These are phyloP conservation scores for Coemansia sp. DNA, from an alignment of 192 early-diverging fungal genomes.

Conservation along the genomic window DNA sequence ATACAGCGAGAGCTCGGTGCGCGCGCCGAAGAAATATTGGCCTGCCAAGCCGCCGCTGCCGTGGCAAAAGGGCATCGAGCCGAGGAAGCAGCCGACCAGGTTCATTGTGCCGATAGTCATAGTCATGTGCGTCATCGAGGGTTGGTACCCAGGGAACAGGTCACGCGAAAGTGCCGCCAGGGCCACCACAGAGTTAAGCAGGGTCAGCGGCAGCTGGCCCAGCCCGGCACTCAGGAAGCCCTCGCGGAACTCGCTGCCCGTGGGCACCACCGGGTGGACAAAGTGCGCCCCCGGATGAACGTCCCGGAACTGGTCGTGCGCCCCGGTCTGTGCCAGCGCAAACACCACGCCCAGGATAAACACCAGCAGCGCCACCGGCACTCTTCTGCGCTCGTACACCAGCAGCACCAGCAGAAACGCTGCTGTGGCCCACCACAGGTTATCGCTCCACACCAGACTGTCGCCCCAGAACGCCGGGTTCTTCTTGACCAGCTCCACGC, in stretches of 20 bases:
- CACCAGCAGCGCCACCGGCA: conserved; percentile 67
- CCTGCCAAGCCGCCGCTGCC: conserved; percentile 90
- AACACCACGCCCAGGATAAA: conserved; percentile 68
- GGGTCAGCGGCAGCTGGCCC: conserved; percentile 84
- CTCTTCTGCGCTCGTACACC: conserved; percentile 60
- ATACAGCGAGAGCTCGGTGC: conserved; percentile 74
- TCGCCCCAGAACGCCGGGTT: conserved; percentile 54
- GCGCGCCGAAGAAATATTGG: conserved; percentile 90
- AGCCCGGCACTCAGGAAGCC: conserved; percentile 79
- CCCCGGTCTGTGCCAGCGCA: conserved; percentile 57
- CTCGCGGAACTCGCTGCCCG: conserved; percentile 59
- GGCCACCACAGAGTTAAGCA: conserved; percentile 83
- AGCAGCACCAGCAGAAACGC: conserved; percentile 65
- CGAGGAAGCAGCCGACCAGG: conserved; percentile 71
- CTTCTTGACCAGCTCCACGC: conserved; percentile 56
- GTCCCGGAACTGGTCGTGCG: conserved; percentile 39
- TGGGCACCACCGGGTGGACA: conserved; percentile 58
- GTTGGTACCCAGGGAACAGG: conserved; percentile 66
- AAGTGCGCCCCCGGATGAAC: conserved; percentile 55
- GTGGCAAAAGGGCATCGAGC: conserved; percentile 77
- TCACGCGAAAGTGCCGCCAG: conserved; percentile 72
- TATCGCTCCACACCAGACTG: conserved; percentile 64
- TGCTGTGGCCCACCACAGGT: conserved; percentile 67
- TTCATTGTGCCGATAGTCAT: conserved; percentile 79
- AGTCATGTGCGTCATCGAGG: conserved; percentile 47